Conservation (phyloP, 129 eudicot species). For the Centrapalus pauciflorus region DNA sequence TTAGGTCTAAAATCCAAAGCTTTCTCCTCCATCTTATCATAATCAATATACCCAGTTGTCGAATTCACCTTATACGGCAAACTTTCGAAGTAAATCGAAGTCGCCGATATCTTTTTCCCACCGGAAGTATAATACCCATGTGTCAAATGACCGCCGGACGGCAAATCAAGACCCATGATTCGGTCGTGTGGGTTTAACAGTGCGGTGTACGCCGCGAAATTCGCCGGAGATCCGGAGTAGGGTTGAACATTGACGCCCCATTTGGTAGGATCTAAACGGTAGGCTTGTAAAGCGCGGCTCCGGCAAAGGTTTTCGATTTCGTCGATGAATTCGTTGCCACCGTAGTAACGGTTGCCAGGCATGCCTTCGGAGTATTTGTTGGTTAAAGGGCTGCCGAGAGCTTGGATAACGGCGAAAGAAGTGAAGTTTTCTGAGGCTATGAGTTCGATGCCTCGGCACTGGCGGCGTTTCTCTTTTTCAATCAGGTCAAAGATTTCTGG, state of each 20-base stretch:
- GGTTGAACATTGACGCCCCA: slow-evolving; percentile 99
- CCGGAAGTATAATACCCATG: slow-evolving; percentile 88
- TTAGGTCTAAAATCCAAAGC: slow-evolving; percentile 96
- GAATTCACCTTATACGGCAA: slow-evolving; percentile 94
- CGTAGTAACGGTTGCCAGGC: slow-evolving; percentile 98
- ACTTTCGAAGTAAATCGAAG: slow-evolving; percentile 94
- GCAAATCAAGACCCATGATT: slow-evolving; percentile 93
- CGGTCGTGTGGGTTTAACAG: slow-evolving; percentile 81
- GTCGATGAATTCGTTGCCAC: slow-evolving; percentile 92
- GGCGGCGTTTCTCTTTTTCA: slow-evolving; percentile 88
- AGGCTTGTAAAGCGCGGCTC: slow-evolving; percentile 60
- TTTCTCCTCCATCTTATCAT: slow-evolving; percentile 88
- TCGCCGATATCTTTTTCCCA: slow-evolving; percentile 88
- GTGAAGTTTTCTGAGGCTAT: slow-evolving; percentile 98
- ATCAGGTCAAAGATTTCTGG: slow-evolving; percentile 91
- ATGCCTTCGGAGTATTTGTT: slow-evolving; percentile 98
- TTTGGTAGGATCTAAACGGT: slow-evolving; percentile 62
- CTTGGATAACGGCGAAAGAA: slow-evolving; percentile 92
- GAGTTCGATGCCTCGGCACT: slow-evolving; percentile 86
- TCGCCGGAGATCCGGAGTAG: slow-evolving; percentile 85
- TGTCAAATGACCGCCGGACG: slow-evolving; percentile 92
- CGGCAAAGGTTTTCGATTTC: slow-evolving; percentile 80
- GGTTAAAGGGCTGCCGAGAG: slow-evolving; percentile 81
- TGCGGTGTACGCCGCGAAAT: slow-evolving; percentile 91
- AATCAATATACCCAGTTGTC: slow-evolving; percentile 75